These are phyloP conservation scores for Purpureocillium takamizusanense DNA, from an alignment of 2,329 filamentous ascomycete species.

Conservation along the genomic window DNA sequence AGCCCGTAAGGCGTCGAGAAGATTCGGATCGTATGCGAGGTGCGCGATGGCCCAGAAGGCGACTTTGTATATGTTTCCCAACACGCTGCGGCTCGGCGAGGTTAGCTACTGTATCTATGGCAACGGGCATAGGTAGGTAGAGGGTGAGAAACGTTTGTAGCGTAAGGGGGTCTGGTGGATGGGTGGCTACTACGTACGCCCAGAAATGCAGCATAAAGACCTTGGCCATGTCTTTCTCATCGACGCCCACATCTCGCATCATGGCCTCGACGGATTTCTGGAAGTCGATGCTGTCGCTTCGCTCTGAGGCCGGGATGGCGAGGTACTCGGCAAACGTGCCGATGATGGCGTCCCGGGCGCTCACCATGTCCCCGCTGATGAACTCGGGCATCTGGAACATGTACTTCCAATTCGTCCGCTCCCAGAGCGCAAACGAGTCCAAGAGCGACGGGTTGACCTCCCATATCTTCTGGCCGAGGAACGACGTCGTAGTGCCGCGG, in stretches of 20 bases:
- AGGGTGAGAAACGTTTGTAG: too few species aligned
- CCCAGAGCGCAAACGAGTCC: not conserved
- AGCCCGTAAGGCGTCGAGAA: constrained; percentile 7
- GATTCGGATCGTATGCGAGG: constrained; percentile 10
- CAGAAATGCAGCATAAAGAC: not conserved
- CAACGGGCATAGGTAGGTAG: too few species aligned
- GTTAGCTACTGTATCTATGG: too few species aligned
- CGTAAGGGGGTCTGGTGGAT: too few species aligned
- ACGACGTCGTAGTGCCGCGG: not conserved
- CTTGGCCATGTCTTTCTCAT: not conserved
- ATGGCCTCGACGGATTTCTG: not conserved
- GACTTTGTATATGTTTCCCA: constrained; percentile 17
- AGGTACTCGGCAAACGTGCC: not conserved
- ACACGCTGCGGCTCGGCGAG: constrained; percentile 10
- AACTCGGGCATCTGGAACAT: constrained; percentile 1
- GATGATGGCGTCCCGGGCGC: not conserved
- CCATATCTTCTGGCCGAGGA: not conserved
- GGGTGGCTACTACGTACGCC: not conserved
- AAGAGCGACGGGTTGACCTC: not conserved
- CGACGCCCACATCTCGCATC: not conserved
- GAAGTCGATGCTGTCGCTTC: not conserved
- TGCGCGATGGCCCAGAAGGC: constrained; percentile 17
- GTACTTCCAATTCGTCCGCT: constrained; percentile 1
- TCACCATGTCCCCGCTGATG: not conserved
- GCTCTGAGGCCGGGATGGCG: not conserved